Evolutionary conservation across 2,329 filamentous ascomycete genomes (phyloP), one percentile per base, ranked within the genome.

Genomic region (Phialocephala subalpina): DNA sequence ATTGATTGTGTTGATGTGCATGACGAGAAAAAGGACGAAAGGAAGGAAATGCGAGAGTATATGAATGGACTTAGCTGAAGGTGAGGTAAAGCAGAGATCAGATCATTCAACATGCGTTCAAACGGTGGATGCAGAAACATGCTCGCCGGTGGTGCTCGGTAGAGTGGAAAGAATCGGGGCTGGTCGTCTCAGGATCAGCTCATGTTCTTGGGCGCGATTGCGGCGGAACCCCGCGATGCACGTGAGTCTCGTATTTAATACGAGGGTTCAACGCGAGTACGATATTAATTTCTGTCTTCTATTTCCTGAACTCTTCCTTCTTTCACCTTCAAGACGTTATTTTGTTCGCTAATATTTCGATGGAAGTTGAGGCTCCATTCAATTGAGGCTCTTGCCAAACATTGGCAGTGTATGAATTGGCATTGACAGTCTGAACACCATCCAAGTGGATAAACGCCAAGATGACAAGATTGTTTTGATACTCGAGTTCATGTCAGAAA

Each of bases 21-120:
- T 20, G 16, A 36, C 52, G 25, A n/a, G 40, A 22, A 8, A n/a
- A 22, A 40, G 33, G 27, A 53, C 3, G 35, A 52, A 52, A 29
- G 29, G 58, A 38, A 61, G 3, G n/a, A 40, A 36, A 45, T 40
- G 35, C 12, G n/a, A 36, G 29, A 16, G 38, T 57, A 57, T 33
- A 40, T 45, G 57, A 38, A 38, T 38, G 18, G 9, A 49, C 42
- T 61, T 61, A 53, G 35, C 47, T 52, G 45, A 40, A 53, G 45
- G 40, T 36, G 16, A 29, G 25, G n/a, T n/a, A n/a, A n/a, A 33
- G 29, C 4, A 33, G 29, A 61, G 22, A 61, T 61, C 58, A 61
- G 58, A 22, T 52, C 58, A 61, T 61, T 20, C 16, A 33, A 57
- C 55, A 61, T 52, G 45, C 22, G n/a, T 53, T 36, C 45, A 40